Base-by-base conservation (phyloP, 768 basidiomycete genomes). In the Agrocybe praecox region DNA sequence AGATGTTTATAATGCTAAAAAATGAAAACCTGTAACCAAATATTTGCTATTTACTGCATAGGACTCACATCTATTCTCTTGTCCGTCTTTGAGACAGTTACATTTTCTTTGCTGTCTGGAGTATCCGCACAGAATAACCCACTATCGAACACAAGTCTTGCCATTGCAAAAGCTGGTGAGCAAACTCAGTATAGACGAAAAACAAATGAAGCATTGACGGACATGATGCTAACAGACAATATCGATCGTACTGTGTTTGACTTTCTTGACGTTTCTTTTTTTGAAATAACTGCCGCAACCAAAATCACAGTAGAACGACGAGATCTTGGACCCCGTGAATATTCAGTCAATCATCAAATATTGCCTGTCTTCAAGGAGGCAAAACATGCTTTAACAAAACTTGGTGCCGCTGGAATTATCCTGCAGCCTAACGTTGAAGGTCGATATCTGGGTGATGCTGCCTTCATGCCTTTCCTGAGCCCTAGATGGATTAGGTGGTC, bases 351-450 rank as follows among this genome's bases (percentile, higher is more conserved):
- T n/a, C n/a, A n/a, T n/a, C n/a, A n/a, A n/a, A n/a, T n/a, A n/a
- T n/a, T n/a, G n/a, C n/a, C 72, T 11, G 69, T 73, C 46, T 45
- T 49, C 8, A n/a, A n/a, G n/a, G 72, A 73, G 58, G 65, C 70
- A 2, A 58, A 58, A 22, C 70, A 73, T 55, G 70, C 72, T 12
- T 46, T 69, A 6, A 60, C 65, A 15, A 52, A 56, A 24, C 63
- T 73, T 19, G 72, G 72, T 23, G 72, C 72, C 6, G 67, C 62
- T 19, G 72, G 72, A 15, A 62, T 72, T 26, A 56, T 69, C 55
- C 57, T 73, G 12, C 60, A 61, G 15, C 69, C 70, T 18, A 73
- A 69, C 22, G 65, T 67, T 36, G 72, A 73, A 56, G 71, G 70
- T 24, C 53, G 46, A 19, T 72, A 73, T 52, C 69, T 73, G 14